Base-by-base conservation (phyloP, 345 rosid species). In the Alliaria petiolata region DNA sequence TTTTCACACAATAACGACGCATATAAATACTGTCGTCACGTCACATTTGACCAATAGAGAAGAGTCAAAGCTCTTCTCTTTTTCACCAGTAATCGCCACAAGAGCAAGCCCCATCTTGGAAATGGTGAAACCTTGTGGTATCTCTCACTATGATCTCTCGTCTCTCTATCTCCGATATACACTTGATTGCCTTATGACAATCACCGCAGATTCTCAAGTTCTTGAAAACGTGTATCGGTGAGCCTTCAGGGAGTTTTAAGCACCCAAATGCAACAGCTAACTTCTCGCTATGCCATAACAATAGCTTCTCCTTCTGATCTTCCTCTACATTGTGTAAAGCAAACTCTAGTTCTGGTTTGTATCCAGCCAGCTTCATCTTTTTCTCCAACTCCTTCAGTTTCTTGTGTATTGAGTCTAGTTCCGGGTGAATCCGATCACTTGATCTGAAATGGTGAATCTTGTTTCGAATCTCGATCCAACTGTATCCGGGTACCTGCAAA, bases 141-240 rank as follows among this genome's bases (percentile, higher is more conserved):
- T 90, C 96, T 81, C 96, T 89, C 11, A 91, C 81, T 31, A 87
- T 73, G 12, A 91, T 85, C 79, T 87, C 91, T 51, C 91, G 82
- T 60, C 51, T 76, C 81, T 89, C 98, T 12, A 87, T 75, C 28
- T 81, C 84, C 8, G 98, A 93, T 52, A 93, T 78, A 35, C 71
- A 82, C 72, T 90, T 89, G 40, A 76, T 80, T 42, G 89, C 92
- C 42, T 54, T 59, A 60, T 93, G 98, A 66, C 97, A 89, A 73
- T 93, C 98, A 52, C 92, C 90, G 26, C 96, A 93, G 1, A 89
- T 81, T 80, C 97, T 83, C 82, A 93, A 67, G 84, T 93, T 93
- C 78, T 93, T 93, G 72, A 93, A 93, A 46, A 90, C 85, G 57
- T 90, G 82, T 61, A 90, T 85, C 0, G 77, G 81, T 17, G 74